A percentile compares a stretch with the other conserved stretches of the same genome.
phyloP scores from a whole-genome alignment of 495 filamentous ascomycete genomes.

The Gamarada debralockiae region DNA sequence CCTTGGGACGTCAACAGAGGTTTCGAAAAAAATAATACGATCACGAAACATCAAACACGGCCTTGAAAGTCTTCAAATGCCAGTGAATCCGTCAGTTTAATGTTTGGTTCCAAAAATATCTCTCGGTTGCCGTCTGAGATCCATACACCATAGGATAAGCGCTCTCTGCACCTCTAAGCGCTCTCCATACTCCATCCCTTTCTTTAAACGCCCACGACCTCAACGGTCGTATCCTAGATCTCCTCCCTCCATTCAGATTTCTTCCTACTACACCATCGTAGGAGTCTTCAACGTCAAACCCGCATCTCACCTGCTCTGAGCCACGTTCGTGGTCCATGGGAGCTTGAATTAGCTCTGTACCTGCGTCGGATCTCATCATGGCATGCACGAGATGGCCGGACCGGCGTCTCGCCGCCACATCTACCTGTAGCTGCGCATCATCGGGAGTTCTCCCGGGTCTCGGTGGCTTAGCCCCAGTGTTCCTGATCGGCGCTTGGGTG shows the following conservation, averaged over 20 bases:
- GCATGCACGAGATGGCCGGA: conserved; percentile 2
- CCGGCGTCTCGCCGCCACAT: conserved; percentile 14
- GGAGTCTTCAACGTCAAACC: conserved; percentile 9
- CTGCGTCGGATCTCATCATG: conserved; percentile 13
- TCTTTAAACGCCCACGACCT: conserved; percentile 10
- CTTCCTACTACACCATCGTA: conserved; percentile 14
- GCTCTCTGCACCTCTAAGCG: conserved; percentile 13
- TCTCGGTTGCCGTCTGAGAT: neutral
- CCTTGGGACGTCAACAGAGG: too few species aligned
- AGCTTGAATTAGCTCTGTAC: conserved; percentile 12
- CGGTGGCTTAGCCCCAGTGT: neutral
- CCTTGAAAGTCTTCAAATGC: neutral
- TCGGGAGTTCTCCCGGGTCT: neutral
- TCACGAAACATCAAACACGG: neutral
- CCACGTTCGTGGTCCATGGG: neutral
- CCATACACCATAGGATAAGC: neutral
- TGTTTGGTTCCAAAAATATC: neutral
- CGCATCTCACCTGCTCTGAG: conserved; percentile 1
- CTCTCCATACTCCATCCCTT: conserved; percentile 3
- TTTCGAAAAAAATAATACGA: neutral
- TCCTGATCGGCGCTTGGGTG: conserved; percentile 10
- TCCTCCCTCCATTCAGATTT: conserved; percentile 13
- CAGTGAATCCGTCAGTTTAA: neutral
- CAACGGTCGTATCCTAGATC: neutral
- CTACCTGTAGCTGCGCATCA: conserved; percentile 5